Conservation (phyloP, 2,329 filamentous ascomycete genomes). For the Sporothrix curviconia region DNA sequence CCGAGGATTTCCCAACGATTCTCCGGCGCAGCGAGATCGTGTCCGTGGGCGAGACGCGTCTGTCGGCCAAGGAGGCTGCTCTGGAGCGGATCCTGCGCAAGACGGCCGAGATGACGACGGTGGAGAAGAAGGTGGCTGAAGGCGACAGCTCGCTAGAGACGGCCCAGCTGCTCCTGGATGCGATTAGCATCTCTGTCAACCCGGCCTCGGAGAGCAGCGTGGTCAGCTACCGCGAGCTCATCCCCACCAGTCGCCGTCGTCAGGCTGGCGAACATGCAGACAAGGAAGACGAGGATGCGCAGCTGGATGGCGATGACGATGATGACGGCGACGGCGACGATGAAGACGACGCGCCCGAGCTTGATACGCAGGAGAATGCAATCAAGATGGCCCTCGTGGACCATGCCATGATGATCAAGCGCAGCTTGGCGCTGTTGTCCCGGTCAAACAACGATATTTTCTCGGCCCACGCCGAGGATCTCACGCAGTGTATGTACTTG, state of each 20-base stretch:
- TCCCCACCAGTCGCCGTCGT: constrained; percentile 48
- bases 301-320: constrained; percentile 34
- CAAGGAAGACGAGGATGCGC: constrained; percentile 35
- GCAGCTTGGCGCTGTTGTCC: constrained; percentile 65
- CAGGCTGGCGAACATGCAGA: constrained; percentile 22
- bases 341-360: constrained; percentile 39
- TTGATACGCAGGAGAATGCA: constrained; percentile 62
- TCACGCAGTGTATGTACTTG: constrained; percentile 54
- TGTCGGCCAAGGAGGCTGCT: constrained; percentile 77
- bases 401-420: constrained; percentile 80
- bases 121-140: constrained; percentile 68
- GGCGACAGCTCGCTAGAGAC: constrained; percentile 59
- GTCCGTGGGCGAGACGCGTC: constrained; percentile 54
- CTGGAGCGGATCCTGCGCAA: constrained; percentile 86
- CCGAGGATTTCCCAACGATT: constrained; percentile 85
- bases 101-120: constrained; percentile 70
- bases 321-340: constrained; percentile 35
- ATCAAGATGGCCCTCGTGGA: constrained; percentile 82
- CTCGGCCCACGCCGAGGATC: constrained; percentile 49
- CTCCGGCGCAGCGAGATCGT: constrained; percentile 81
- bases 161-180: constrained; percentile 64
- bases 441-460: constrained; percentile 56
- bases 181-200: constrained; percentile 70
- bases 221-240: constrained; percentile 66
- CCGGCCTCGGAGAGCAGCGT: constrained; percentile 69